Base-by-base conservation (phyloP, 129 eudicot species). In the Escallonia herrerae region DNA sequence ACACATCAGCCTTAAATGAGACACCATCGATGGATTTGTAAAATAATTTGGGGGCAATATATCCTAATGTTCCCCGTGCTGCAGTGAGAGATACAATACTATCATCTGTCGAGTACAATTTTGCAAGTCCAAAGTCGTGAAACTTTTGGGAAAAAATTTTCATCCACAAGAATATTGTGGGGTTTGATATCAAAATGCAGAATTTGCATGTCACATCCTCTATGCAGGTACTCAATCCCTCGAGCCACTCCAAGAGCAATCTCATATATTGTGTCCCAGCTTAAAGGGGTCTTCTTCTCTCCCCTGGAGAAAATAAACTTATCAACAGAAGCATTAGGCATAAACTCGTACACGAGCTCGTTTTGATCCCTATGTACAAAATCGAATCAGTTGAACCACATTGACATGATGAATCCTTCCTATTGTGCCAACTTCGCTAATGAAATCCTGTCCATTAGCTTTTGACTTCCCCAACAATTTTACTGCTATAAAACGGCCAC, bases 341-440 rank as follows among this genome's bases (percentile, higher is more conserved):
- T 64, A 56, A 64, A 64, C 8, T 64, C 68, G 33, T 64, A 64
- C 2, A 58, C 63, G 12, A 6, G 63, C 44, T 7, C 63, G 44
- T 38, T 58, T 58, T 2, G n/a, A 22, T 7, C 68, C 33, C 56
- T 64, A 57, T 6, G 40, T 43, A 12, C 68, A 64, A 43, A 43
- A 64, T 37, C 68, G 1, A 22, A 22, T 22, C 33, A 22, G 1
- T 22, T 22, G 33, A 0, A 22, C 33, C 33, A 22, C 33, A 50
- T 64, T 64, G n/a, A 64, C 56, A 64, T 64, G 68, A 62, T 62
- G 66, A 46, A 62, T 40, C 42, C 58, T 52, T 1, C 74, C 66
- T 40, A 70, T 70, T 49, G 67, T 70, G 22, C 60, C 74, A 11
- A 70, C 67, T 60, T 70, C 74, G 61, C 49, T 70, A 41, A 70